Evolutionary conservation across 768 basidiomycete species (phyloP).

Genomic region (Suillus fuscotomentosus): DNA sequence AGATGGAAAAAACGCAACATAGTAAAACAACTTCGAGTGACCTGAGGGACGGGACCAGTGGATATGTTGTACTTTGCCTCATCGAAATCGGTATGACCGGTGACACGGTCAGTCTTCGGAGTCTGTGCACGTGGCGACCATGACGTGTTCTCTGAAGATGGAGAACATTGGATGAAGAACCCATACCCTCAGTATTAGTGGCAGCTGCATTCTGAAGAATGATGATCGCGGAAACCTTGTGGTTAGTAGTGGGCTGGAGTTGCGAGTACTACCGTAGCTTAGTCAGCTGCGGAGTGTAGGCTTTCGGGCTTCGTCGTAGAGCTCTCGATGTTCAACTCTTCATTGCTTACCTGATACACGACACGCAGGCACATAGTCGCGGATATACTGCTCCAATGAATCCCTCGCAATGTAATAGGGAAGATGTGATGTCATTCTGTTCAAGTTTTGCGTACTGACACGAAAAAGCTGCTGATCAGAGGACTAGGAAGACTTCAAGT

Average conservation of each 20-base stretch:
- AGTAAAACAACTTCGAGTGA: neutral
- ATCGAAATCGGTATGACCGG: neutral
- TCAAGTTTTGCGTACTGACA: neutral
- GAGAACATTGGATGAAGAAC: neutral
- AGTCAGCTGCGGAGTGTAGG: neutral
- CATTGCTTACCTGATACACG: no score
- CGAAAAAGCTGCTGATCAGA: neutral
- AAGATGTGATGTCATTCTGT: neutral
- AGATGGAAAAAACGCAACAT: neutral
- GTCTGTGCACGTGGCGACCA: neutral
- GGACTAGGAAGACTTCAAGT: neutral
- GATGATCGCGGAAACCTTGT: no score
- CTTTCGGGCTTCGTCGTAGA: no score
- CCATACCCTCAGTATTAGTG: neutral
- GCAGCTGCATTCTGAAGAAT: no score
- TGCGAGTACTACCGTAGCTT: neutral
- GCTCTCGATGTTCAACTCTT: no score
- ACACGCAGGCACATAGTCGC: neutral
- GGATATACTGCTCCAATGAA: neutral
- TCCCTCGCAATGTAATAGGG: neutral
- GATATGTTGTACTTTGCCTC: neutral
- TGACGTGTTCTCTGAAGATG: neutral
- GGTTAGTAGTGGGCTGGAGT: no score
- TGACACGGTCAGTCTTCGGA: neutral
- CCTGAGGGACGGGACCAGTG: neutral